A percentile compares a stretch with the other conserved stretches of the same genome.
phyloP scores from a whole-genome alignment of 2,329 filamentous ascomycete species.

The Coleophoma cylindrospora region DNA sequence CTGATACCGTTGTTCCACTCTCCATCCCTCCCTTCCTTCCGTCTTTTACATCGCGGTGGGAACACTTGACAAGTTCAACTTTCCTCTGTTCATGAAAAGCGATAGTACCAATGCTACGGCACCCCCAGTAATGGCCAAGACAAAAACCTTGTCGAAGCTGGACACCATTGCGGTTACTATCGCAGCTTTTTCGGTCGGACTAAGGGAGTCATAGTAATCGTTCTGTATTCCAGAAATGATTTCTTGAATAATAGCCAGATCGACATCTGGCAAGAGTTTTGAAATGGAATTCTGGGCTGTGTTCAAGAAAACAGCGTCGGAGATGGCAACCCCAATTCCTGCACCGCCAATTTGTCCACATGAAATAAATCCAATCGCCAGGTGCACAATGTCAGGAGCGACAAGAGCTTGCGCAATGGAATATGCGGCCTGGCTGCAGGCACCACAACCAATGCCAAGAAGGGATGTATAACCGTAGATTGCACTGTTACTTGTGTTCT shows the following conservation, averaged over 20 bases:
- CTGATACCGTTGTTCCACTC: no score
- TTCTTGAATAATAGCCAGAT: conserved; percentile 20
- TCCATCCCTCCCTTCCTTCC: no score
- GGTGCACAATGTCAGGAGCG: conserved; percentile 21
- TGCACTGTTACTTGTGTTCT: conserved; percentile 14
- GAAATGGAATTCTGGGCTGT: conserved; percentile 23
- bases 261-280: conserved; percentile 19
- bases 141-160: conserved; percentile 28
- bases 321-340: conserved; percentile 32
- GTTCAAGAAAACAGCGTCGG: conserved; percentile 33
- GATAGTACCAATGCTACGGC: conserved; percentile 25
- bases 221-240: conserved; percentile 23
- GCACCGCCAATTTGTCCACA: conserved; percentile 30
- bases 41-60: no score
- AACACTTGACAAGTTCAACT: conserved; percentile 8
- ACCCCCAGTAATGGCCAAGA: conserved; percentile 27
- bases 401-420: conserved; percentile 32
- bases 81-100: conserved; percentile 30
- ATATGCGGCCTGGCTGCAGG: conserved; percentile 30
- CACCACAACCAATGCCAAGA: conserved; percentile 34
- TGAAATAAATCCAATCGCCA: conserved; percentile 33
- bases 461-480: conserved; percentile 33
- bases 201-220: conserved; percentile 15
- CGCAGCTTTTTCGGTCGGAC: background rate
- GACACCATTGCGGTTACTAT: conserved; percentile 28